Percentiles rank a stretch among this genome's conserved stretches.
Conservation (phyloP, 2,329 filamentous ascomycete species). For the Metarhizium sp. region DNA sequence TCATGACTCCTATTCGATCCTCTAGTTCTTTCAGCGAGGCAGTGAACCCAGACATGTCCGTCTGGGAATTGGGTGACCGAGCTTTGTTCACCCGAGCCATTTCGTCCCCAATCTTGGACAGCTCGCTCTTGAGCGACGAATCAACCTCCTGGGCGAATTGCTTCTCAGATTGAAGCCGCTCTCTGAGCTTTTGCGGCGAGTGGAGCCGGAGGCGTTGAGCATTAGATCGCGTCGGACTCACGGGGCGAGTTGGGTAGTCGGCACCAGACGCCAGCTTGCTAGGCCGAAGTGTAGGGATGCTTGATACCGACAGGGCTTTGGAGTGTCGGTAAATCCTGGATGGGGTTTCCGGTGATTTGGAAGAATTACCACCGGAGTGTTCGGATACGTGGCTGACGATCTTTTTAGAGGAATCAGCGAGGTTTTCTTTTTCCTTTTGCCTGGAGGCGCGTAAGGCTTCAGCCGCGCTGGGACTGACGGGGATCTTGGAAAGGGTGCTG, state of each 20-base stretch:
- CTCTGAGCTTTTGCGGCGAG: constrained; percentile 66
- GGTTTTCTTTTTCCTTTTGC: constrained; percentile 37
- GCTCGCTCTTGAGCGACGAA: constrained; percentile 60
- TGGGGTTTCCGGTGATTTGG: constrained; percentile 14
- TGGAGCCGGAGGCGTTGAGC: constrained; percentile 55
- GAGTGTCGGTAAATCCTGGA: constrained; percentile 26
- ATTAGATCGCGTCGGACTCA: constrained; percentile 21
- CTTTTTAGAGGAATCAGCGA: constrained; percentile 6
- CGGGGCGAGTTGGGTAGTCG: constrained; percentile 15
- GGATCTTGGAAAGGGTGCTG: constrained; percentile 40
- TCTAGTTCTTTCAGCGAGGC: constrained; percentile 58
- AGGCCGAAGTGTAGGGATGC: constrained; percentile 44
- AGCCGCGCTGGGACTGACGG: constrained; percentile 35
- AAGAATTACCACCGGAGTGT: not conserved
- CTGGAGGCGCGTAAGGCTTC: constrained; percentile 31
- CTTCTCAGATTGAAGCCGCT: constrained; percentile 77
- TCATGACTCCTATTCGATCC: constrained; percentile 49
- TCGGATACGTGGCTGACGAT: not conserved
- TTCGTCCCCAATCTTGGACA: constrained; percentile 73
- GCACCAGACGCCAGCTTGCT: constrained; percentile 17
- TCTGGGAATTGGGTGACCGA: constrained; percentile 13
- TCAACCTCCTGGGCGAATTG: constrained; percentile 63
- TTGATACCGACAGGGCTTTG: constrained; percentile 43
- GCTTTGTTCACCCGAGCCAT: constrained; percentile 48
- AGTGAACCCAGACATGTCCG: constrained; percentile 19